phyloP scores from a whole-genome alignment of 352 stramenopile genomes.

The Phytophthora syringae region DNA sequence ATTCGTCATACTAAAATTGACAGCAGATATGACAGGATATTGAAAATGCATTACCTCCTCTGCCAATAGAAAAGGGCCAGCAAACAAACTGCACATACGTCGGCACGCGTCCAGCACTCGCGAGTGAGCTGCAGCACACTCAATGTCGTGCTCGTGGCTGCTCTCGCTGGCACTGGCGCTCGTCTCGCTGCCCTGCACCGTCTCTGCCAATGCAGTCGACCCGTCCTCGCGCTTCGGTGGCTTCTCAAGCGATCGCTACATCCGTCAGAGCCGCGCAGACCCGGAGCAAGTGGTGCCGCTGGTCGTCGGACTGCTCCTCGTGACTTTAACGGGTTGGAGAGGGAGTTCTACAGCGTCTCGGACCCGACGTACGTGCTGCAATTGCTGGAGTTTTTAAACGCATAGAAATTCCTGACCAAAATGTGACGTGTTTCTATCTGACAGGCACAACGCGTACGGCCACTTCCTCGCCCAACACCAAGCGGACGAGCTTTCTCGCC shows the following conservation, averaged over 20 bases:
- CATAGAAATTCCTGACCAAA: not conserved
- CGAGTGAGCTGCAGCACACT: not conserved
- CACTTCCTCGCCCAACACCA: constrained; percentile 53
- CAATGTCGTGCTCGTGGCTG: constrained; percentile 28
- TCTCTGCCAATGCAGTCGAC: not conserved
- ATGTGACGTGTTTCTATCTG: not conserved
- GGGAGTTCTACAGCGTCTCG: constrained; percentile 56
- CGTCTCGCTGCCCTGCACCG: not conserved
- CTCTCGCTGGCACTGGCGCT: constrained; percentile 21
- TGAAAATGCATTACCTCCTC: not conserved
- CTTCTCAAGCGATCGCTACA: constrained; percentile 48
- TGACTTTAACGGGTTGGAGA: constrained; percentile 64
- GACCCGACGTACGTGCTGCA: constrained; percentile 55
- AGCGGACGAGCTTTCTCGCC: constrained; percentile 48
- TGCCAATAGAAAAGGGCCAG: constrained; percentile 10
- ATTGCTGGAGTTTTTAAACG: not conserved
- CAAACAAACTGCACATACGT: constrained; percentile 3
- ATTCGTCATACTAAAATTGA: no score
- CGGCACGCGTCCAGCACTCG: constrained; percentile 6
- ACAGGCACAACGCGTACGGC: constrained; percentile 60
- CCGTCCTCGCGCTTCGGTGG: constrained; percentile 23
- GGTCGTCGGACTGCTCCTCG: constrained; percentile 53
- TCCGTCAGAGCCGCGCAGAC: constrained; percentile 31
- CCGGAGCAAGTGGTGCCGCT: constrained; percentile 56
- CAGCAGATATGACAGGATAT: no score